Conservation (phyloP, 1,139 yeast species). For the Hyphopichia buzzinii region DNA sequence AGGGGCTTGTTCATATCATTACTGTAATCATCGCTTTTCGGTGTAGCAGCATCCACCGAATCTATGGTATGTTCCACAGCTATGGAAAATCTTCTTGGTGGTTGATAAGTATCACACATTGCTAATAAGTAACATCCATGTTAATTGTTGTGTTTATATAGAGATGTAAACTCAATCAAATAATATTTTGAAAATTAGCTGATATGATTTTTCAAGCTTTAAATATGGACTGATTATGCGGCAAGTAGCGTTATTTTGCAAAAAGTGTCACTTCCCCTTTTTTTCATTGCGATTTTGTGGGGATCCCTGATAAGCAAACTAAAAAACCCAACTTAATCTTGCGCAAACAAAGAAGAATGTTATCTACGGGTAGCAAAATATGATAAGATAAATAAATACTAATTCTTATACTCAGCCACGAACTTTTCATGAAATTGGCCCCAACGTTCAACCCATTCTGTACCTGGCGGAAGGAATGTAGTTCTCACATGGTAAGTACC, state of each 20-base stretch:
- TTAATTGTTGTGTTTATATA: too few relatives aligned
- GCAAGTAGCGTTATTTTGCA: not conserved
- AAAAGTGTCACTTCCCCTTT: not conserved
- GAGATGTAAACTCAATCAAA: too few relatives aligned
- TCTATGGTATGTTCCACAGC: not conserved
- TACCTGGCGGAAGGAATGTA: slow-evolving; percentile 93
- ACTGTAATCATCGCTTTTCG: not conserved
- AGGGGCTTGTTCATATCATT: slow-evolving; percentile 17
- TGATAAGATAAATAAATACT: too few relatives aligned
- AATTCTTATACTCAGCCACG: slow-evolving; percentile 24
- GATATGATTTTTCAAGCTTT: too few relatives aligned
- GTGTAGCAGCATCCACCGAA: not conserved
- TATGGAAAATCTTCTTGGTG: not conserved
- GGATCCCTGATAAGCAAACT: not conserved
- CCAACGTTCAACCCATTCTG: slow-evolving; percentile 82
- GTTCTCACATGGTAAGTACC: slow-evolving; percentile 93
- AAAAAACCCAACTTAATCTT: too few relatives aligned
- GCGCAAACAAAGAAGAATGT: too few relatives aligned
- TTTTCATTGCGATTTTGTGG: not conserved
- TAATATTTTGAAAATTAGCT: too few relatives aligned
- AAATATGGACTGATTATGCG: not conserved
- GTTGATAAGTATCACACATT: not conserved
- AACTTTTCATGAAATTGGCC: slow-evolving; percentile 71
- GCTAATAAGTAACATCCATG: too few relatives aligned
- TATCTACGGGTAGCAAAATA: too few relatives aligned